phyloP scores from a whole-genome alignment of 805 yeast species.

The Wilhelminamyces savonicus region DNA sequence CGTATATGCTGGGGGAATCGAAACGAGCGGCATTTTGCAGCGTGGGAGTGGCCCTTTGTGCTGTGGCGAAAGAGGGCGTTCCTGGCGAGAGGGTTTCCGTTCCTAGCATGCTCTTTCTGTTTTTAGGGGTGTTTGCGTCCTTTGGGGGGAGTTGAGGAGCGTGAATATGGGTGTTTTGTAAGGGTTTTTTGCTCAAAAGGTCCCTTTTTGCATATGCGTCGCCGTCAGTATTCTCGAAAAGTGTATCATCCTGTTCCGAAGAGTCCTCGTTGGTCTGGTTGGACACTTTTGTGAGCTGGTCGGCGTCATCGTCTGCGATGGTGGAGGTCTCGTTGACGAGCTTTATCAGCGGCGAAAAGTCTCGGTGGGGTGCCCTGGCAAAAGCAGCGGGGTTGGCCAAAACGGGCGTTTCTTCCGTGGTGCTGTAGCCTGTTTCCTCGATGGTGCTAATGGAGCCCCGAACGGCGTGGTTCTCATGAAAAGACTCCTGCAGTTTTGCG shows the following conservation, averaged over 20 bases:
- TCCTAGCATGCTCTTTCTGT: no score
- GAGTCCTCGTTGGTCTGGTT: neutral
- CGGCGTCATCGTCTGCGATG: neutral
- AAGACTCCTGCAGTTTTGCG: constrained; percentile 13
- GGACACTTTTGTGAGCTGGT: neutral
- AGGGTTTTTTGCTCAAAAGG: neutral
- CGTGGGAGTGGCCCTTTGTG: no score
- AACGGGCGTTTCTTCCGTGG: constrained; percentile 18
- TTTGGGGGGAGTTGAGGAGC: neutral
- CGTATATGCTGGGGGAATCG: no score
- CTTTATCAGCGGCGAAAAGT: neutral
- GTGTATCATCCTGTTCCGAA: constrained; percentile 19
- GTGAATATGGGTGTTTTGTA: neutral
- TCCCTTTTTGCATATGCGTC: neutral
- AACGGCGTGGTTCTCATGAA: neutral
- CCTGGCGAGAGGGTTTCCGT: no score
- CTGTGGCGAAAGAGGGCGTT: no score
- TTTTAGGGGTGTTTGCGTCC: neutral
- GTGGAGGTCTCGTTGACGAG: constrained; percentile 1
- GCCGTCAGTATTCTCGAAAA: constrained; percentile 12
- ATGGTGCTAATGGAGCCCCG: constrained; percentile 17
- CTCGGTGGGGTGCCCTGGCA: constrained; percentile 1
- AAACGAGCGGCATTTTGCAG: no score
- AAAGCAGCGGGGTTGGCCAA: constrained; percentile 16
- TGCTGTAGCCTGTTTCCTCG: constrained; percentile 11